Conservation (phyloP, 106 monocot genomes). For the Dioscorea alata region DNA sequence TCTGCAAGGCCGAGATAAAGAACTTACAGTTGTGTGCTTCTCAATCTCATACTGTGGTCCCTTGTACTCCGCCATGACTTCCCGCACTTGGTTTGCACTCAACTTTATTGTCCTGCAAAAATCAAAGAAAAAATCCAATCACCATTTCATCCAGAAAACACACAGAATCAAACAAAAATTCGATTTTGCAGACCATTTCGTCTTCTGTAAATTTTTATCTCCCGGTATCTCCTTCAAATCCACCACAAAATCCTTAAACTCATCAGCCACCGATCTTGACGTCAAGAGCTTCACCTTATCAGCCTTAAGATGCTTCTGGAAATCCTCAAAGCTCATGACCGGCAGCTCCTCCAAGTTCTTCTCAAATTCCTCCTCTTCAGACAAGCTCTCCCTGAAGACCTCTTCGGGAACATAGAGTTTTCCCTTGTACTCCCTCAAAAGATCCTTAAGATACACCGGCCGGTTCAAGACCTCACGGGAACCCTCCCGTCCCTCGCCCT, state of each 20-base stretch:
- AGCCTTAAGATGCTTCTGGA: constrained; percentile 51
- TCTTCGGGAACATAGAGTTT: constrained; percentile 76
- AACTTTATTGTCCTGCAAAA: constrained; percentile 59
- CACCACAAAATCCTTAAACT: constrained; percentile 55
- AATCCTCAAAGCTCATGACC: constrained; percentile 56
- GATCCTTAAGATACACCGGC: constrained; percentile 62
- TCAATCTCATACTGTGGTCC: constrained; percentile 83
- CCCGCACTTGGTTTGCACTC: constrained; percentile 31
- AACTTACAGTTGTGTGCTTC: constrained; percentile 48
- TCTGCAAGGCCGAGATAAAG: too few species aligned
- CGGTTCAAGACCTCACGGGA: constrained; percentile 4
- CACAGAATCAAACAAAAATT: background rate
- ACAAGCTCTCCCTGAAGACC: constrained; percentile 44
- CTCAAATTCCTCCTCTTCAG: constrained; percentile 73
- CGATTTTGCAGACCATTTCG: constrained; percentile 38
- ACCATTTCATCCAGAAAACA: too few species aligned
- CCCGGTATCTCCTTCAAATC: constrained; percentile 67
- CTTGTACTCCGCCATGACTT: constrained; percentile 45
- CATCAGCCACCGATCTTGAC: constrained; percentile 28
- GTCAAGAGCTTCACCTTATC: constrained; percentile 62
- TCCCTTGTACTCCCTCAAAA: constrained; percentile 72
- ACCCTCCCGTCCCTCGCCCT: background rate
- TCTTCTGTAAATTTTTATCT: constrained; percentile 49
- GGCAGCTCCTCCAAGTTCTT: constrained; percentile 52
- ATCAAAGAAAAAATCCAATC: too few species aligned